Percentiles rank a stretch among this genome's conserved stretches.
phyloP scores from a whole-genome alignment of 257 asterid species.

The Fraxinus americana region DNA sequence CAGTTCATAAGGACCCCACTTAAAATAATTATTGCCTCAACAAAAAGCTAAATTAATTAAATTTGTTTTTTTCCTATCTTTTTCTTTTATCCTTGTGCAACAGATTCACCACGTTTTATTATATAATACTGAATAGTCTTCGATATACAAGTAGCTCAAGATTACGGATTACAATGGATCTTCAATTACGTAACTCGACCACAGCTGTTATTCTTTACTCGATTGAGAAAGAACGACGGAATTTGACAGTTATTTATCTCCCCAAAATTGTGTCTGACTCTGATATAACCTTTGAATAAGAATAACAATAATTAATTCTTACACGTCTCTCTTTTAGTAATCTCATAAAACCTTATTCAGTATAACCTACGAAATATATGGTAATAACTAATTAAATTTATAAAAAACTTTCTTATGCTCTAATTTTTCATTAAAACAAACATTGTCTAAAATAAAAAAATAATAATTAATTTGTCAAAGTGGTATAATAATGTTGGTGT shows the following conservation, averaged over 20 bases:
- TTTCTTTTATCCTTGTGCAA: background rate
- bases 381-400: no score
- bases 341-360: background rate
- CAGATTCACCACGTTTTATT: background rate
- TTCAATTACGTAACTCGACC: no score
- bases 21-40: slow-evolving; percentile 8
- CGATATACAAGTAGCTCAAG: background rate
- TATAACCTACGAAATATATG: background rate
- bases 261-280: background rate
- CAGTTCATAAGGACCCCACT: slow-evolving; percentile 23
- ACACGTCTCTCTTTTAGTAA: background rate
- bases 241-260: background rate
- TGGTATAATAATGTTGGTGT: background rate
- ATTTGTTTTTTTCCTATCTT: background rate
- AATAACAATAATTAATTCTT: background rate
- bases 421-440: background rate
- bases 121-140: background rate
- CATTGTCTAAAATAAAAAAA: background rate
- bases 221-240: background rate
- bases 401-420: background rate
- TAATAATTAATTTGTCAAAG: background rate
- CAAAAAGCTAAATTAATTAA: background rate
- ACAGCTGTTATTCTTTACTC: no score
- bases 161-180: background rate
- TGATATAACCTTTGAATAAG: background rate